A percentile compares a stretch with the other conserved stretches of the same genome.
Conservation (phyloP, 2,329 filamentous ascomycete genomes). For the Ophiostoma sp. region DNA sequence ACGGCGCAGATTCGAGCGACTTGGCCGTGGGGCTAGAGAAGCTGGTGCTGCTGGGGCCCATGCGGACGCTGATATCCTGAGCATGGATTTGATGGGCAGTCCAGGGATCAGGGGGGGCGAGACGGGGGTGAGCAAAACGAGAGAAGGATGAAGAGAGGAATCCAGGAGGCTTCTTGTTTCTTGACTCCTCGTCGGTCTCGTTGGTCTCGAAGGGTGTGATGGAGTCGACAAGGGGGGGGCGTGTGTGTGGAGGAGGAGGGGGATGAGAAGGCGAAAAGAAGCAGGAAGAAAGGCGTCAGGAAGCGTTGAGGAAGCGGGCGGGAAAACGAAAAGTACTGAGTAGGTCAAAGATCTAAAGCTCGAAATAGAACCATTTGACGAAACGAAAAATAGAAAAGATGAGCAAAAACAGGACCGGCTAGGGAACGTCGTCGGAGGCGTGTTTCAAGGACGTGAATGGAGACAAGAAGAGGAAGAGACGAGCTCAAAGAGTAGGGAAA, state of each 20-base stretch:
- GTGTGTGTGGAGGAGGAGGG: background rate
- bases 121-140: slow-evolving; percentile 13
- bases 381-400: background rate
- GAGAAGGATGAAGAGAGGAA: slow-evolving; percentile 2
- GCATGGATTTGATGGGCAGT: slow-evolving; percentile 16
- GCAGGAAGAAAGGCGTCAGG: slow-evolving; percentile 2
- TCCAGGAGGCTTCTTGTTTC: background rate
- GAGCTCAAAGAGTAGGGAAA: background rate
- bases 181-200: background rate
- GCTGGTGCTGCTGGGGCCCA: slow-evolving; percentile 1
- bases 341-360: background rate
- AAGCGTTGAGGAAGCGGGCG: background rate
- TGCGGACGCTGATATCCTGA: slow-evolving; percentile 9
- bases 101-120: slow-evolving; percentile 12
- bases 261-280: slow-evolving; percentile 24
- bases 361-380: background rate
- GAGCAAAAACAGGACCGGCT: background rate
- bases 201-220: slow-evolving; percentile 9
- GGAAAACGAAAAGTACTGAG: background rate
- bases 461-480: slow-evolving; percentile 4
- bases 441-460: slow-evolving; percentile 19
- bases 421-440: slow-evolving; percentile 18
- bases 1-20: slow-evolving; percentile 26
- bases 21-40: slow-evolving; percentile 21
- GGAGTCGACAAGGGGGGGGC: slow-evolving; percentile 1